Conservation (phyloP, 2,329 filamentous ascomycete genomes). For the Apiospora marii region DNA sequence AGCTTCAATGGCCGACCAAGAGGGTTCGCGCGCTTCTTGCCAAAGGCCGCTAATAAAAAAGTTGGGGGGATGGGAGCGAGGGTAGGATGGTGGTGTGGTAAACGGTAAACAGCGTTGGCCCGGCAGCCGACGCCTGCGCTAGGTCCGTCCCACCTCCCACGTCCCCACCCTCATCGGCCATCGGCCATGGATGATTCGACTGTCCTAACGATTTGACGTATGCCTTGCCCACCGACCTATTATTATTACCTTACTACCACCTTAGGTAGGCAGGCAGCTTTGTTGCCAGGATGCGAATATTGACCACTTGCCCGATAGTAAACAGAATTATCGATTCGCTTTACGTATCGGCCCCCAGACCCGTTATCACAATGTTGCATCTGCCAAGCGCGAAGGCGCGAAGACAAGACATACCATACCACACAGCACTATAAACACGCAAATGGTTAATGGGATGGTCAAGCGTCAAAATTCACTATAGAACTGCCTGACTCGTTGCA, state of each 20-base stretch:
- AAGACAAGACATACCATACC: not conserved
- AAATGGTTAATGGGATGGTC: not conserved
- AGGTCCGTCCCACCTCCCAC: not conserved
- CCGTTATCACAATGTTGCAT: not conserved
- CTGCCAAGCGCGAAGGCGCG: not conserved
- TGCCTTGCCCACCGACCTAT: not conserved
- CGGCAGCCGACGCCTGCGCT: not conserved
- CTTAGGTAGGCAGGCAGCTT: not conserved
- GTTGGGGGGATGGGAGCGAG: not conserved
- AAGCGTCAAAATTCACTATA: slow-evolving; percentile 18
- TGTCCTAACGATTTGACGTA: slow-evolving; percentile 4
- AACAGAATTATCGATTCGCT: not conserved
- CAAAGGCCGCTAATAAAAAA: slow-evolving; percentile 13
- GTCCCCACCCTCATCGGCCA: not conserved
- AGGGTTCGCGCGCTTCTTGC: slow-evolving; percentile 1
- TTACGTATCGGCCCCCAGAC: too few relatives aligned
- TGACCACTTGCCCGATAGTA: not conserved
- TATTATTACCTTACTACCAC: not conserved
- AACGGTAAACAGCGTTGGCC: slow-evolving; percentile 3
- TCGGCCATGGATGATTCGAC: slow-evolving; percentile 8
- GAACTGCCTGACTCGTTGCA: not conserved
- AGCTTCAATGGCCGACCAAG: slow-evolving; percentile 8
- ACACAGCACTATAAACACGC: not conserved
- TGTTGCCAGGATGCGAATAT: not conserved
- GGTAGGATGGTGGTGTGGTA: not conserved